A percentile compares a stretch with the other conserved stretches of the same genome.
Evolutionary conservation across 2,329 filamentous ascomycete genomes (phyloP).

Genomic region (Hypoxylon rubiginosum): DNA sequence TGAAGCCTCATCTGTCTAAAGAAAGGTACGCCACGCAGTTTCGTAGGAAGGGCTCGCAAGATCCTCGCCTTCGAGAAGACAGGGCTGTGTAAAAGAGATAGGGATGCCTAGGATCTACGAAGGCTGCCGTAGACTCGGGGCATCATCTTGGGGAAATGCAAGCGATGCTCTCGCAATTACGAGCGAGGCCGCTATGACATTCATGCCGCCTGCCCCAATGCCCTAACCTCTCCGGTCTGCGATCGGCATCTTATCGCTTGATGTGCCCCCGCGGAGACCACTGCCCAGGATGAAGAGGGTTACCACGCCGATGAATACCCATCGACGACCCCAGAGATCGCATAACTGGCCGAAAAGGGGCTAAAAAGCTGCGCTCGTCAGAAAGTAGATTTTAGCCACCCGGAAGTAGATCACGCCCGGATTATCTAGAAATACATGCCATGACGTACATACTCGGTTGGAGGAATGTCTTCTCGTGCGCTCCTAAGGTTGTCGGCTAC

Average conservation of each 20-base stretch:
- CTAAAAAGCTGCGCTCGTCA: background rate
- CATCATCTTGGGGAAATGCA: no score
- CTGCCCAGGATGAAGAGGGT: background rate
- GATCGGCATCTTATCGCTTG: background rate
- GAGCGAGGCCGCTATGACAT: background rate
- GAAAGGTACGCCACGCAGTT: constrained; percentile 11
- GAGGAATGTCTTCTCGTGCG: no score
- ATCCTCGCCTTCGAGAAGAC: constrained; percentile 3
- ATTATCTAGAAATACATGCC: no score
- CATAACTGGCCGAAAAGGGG: background rate
- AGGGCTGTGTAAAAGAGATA: no score
- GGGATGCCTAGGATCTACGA: no score
- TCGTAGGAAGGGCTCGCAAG: constrained; percentile 6
- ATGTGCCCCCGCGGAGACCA: no score
- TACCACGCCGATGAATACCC: background rate
- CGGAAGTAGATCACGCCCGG: no score
- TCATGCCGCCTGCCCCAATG: background rate
- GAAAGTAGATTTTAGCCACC: no score
- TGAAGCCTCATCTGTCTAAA: constrained; percentile 1
- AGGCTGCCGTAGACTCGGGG: no score
- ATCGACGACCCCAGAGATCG: background rate
- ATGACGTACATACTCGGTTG: no score
- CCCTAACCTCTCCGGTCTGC: background rate
- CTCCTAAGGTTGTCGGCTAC: no score
- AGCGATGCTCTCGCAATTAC: no score